These are phyloP conservation scores for Paragyromitra xinjiangensis DNA, from an alignment of 495 filamentous ascomycete genomes.

Conservation along the genomic window DNA sequence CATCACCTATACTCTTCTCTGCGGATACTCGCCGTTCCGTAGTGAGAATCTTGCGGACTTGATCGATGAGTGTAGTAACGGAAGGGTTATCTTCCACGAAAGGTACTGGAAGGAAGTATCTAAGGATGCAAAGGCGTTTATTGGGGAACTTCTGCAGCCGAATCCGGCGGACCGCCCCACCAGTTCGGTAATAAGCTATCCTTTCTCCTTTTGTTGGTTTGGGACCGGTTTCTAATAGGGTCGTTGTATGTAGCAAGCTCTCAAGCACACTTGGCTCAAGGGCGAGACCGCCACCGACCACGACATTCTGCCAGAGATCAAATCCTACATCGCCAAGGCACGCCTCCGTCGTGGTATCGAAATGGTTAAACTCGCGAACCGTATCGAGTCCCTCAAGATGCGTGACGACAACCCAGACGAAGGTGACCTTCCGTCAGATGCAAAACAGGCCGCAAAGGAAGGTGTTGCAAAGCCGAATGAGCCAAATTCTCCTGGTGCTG, in stretches of 20 bases:
- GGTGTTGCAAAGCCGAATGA: constrained; percentile 53
- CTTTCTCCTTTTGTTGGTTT: not conserved
- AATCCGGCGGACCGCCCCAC: constrained; percentile 79
- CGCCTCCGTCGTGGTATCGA: constrained; percentile 94
- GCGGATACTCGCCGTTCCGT: constrained; percentile 97
- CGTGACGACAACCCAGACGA: constrained; percentile 88
- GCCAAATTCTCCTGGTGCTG: constrained; percentile 47
- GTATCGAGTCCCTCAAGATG: constrained; percentile 96
- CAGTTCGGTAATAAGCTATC: constrained; percentile 68
- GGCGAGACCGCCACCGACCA: constrained; percentile 90
- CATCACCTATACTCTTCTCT: constrained; percentile 99
- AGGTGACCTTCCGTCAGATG: constrained; percentile 68
- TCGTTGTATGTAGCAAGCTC: constrained; percentile 67
- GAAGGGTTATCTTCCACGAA: constrained; percentile 95
- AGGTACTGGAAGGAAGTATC: constrained; percentile 99
- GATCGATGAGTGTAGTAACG: constrained; percentile 91
- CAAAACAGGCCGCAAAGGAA: constrained; percentile 67
- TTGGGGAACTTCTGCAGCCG: constrained; percentile 79
- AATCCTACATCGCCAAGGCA: constrained; percentile 88
- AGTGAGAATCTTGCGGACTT: constrained; percentile 91
- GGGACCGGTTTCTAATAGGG: not conserved
- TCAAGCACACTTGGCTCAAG: constrained; percentile 88
- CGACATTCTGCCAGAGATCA: constrained; percentile 97
- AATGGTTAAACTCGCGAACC: constrained; percentile 94
- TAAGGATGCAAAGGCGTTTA: constrained; percentile 94